Base-by-base conservation (phyloP, 139 green algal species). In the Coccomyxa sp. region DNA sequence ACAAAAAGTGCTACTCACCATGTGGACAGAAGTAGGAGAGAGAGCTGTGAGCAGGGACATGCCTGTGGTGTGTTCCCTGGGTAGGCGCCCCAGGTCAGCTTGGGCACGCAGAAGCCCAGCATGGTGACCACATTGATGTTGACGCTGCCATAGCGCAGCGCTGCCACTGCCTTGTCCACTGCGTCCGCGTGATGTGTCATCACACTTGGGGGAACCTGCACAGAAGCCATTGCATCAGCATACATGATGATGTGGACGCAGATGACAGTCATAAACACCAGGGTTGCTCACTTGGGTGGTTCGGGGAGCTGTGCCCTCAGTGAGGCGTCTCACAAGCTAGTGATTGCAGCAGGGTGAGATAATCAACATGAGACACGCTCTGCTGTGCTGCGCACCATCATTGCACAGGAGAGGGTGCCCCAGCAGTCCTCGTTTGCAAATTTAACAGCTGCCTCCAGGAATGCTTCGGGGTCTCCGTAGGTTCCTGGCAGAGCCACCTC, bases 351-450 rank as follows among this genome's bases (percentile, higher is more conserved):
- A n/a, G n/a, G n/a, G n/a, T n/a, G n/a, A n/a, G n/a, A n/a, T n/a
- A n/a, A n/a, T n/a, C n/a, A n/a, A n/a, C n/a, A n/a, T n/a, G n/a
- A n/a, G n/a, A n/a, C n/a, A n/a, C n/a, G n/a, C n/a, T n/a, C n/a
- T n/a, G n/a, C n/a, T n/a, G n/a, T n/a, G n/a, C n/a, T n/a, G n/a
- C n/a, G 22, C 50, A 89, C 78, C 54, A 92, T 83, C 39, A 93
- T 24, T 12, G 44, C 79, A 79, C 88, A 92, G 69, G 84, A 88
- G 29, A 96, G 86, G 0, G 86, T 92, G 38, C 92, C 92, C 86
- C 88, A 93, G 70, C 87, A 89, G 33, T 74, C 55, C 10, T 94
- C 78, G 83, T 97, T 97, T 41, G 81, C 87, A 81, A 91, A 93
- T 8, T 79, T 34, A 2, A 84, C 82, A 4, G 91, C 90, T 7